A percentile compares a stretch with the other conserved stretches of the same genome.
Conservation (phyloP, 2,329 filamentous ascomycete genomes). For the Colletotrichum musicola region DNA sequence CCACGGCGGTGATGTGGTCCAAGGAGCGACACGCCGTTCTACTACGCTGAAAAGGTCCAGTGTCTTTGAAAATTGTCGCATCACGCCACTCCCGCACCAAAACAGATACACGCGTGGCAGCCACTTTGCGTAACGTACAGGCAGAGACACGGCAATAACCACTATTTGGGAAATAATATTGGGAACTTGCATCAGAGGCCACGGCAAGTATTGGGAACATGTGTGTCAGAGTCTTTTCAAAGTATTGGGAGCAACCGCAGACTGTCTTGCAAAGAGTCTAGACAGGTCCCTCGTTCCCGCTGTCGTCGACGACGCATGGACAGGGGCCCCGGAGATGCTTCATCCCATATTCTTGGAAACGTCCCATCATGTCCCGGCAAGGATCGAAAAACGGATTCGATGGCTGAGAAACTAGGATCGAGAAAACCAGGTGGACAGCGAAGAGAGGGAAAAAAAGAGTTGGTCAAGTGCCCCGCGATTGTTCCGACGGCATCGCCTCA, state of each 20-base stretch:
- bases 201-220: too few relatives aligned
- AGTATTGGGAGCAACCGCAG: too few relatives aligned
- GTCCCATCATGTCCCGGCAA: not conserved
- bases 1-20: not conserved
- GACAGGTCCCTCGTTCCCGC: not conserved
- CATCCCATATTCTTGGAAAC: not conserved
- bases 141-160: not conserved
- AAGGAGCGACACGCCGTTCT: too few relatives aligned
- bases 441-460: not conserved
- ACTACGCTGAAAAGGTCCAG: not conserved
- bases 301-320: conserved; percentile 2
- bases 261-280: too few relatives aligned
- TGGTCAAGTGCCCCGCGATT: not conserved
- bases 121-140: not conserved
- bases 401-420: not conserved
- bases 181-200: too few relatives aligned
- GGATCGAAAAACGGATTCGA: not conserved
- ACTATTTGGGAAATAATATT: too few relatives aligned
- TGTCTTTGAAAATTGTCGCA: conserved; percentile 27
- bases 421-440: not conserved
- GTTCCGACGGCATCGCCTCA: conserved; percentile 21
- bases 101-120: not conserved
- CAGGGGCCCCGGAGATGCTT: conserved; percentile 20
- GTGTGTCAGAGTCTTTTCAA: too few relatives aligned
- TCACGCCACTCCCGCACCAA: conserved; percentile 19